phyloP scores from a whole-genome alignment of 306 rosid genomes.

The Lagenaria siceraria region DNA sequence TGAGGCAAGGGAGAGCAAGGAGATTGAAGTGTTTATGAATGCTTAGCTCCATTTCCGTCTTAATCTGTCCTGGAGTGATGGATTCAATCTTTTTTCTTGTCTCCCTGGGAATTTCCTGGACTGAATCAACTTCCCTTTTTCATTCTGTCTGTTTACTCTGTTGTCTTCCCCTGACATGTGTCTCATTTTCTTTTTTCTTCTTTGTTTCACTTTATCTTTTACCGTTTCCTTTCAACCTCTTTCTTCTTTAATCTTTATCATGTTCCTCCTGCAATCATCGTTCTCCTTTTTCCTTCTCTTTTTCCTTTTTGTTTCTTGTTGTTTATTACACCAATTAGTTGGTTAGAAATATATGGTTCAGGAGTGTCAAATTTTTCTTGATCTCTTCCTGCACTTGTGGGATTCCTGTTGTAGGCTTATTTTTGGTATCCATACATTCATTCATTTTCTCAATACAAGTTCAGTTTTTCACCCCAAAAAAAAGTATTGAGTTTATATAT shows the following conservation, averaged over 20 bases:
- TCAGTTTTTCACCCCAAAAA: neutral
- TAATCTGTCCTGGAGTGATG: neutral
- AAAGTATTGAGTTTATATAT: neutral
- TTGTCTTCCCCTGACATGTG: neutral
- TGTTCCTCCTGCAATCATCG: neutral
- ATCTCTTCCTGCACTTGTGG: neutral
- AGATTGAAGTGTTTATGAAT: neutral
- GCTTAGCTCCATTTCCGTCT: neutral
- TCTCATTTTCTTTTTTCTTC: neutral
- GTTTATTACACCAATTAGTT: neutral
- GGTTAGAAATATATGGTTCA: neutral
- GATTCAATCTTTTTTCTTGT: neutral
- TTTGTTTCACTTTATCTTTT: neutral
- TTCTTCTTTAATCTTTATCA: neutral
- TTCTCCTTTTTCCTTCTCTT: neutral
- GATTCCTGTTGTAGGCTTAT: neutral
- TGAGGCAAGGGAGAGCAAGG: neutral
- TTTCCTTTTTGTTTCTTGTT: neutral
- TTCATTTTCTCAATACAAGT: neutral
- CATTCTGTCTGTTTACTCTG: neutral
- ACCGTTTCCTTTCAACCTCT: neutral
- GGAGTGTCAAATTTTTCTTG: neutral
- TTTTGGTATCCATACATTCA: neutral
- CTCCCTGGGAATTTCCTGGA: neutral
- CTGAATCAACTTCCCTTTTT: neutral